Percentiles rank a stretch among this genome's conserved stretches.
Conservation (phyloP, 2,329 filamentous ascomycete genomes). For the Dactylellina parvicollis region DNA sequence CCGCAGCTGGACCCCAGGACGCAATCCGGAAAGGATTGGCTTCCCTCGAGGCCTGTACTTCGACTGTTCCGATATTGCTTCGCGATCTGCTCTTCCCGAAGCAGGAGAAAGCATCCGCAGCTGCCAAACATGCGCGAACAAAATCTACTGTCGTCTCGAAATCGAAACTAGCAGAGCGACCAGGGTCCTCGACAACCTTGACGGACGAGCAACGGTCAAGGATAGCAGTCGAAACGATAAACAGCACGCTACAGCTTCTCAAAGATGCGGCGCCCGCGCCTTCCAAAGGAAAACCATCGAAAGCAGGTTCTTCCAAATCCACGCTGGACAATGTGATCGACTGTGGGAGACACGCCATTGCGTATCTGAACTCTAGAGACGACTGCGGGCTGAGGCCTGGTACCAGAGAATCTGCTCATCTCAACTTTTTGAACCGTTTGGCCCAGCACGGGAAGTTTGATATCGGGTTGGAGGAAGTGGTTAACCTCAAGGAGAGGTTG, state of each 20-base stretch:
- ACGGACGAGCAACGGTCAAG: conserved; percentile 47
- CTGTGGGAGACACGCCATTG: conserved; percentile 41
- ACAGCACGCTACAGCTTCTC: conserved; percentile 37
- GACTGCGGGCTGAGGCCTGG: conserved; percentile 38
- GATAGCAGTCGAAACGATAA: conserved; percentile 46
- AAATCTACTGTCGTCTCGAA: conserved; percentile 30
- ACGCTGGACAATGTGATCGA: conserved; percentile 40
- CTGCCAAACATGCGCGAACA: conserved; percentile 33
- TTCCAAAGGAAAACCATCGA: conserved; percentile 21
- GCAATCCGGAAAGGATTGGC: conserved; percentile 44
- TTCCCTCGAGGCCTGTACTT: conserved; percentile 36
- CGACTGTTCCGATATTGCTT: conserved; percentile 26
- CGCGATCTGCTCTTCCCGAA: conserved; percentile 44
- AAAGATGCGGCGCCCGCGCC: conserved; percentile 30
- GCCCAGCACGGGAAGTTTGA: conserved; percentile 42
- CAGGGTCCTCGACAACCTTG: conserved; percentile 28
- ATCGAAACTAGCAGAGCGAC: conserved; percentile 9
- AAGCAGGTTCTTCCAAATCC: conserved; percentile 25
- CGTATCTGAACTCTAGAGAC: conserved; percentile 31
- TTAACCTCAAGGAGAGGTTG: conserved; percentile 31
- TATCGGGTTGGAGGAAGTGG: conserved; percentile 36
- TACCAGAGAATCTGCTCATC: conserved; percentile 43
- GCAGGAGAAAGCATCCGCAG: conserved; percentile 3
- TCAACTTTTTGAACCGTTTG: conserved; percentile 48
- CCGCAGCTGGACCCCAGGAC: conserved; percentile 27